Conservation (phyloP, 148 eudicot genomes). For the Chenopodium album region DNA sequence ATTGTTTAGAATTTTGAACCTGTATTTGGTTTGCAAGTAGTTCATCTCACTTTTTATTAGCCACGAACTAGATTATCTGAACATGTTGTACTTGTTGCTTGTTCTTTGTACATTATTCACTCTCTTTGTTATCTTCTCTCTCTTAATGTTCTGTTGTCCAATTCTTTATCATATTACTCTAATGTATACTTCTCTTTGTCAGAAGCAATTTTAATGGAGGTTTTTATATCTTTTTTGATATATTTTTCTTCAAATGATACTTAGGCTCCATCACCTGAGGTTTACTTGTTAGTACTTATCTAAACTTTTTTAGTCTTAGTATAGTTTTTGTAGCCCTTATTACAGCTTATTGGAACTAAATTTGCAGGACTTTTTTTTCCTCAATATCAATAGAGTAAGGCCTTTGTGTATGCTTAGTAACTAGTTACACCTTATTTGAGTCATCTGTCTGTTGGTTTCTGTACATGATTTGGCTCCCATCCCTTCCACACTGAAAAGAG, state of each 20-base stretch:
- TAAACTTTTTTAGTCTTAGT: neutral
- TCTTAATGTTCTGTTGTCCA: neutral
- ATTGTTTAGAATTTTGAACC: neutral
- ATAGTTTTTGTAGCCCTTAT: neutral
- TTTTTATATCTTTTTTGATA: neutral
- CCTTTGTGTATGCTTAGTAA: neutral
- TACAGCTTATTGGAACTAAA: neutral
- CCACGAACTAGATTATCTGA: neutral
- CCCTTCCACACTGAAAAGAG: neutral
- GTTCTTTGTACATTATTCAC: neutral
- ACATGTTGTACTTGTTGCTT: neutral
- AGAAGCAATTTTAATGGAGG: neutral
- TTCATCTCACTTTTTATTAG: neutral
- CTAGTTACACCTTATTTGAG: neutral
- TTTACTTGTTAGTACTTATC: neutral
- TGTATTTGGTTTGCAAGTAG: neutral
- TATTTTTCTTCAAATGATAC: neutral
- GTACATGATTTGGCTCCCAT: neutral
- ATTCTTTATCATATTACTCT: too few species aligned
- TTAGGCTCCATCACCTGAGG: neutral
- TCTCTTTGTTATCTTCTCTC: neutral
- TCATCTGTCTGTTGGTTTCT: neutral
- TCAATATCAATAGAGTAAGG: neutral
- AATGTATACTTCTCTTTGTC: neutral
- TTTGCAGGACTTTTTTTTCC: neutral